These are phyloP conservation scores for Camellia lanceoleosa DNA, from an alignment of 148 eudicot species.

Conservation along the genomic window DNA sequence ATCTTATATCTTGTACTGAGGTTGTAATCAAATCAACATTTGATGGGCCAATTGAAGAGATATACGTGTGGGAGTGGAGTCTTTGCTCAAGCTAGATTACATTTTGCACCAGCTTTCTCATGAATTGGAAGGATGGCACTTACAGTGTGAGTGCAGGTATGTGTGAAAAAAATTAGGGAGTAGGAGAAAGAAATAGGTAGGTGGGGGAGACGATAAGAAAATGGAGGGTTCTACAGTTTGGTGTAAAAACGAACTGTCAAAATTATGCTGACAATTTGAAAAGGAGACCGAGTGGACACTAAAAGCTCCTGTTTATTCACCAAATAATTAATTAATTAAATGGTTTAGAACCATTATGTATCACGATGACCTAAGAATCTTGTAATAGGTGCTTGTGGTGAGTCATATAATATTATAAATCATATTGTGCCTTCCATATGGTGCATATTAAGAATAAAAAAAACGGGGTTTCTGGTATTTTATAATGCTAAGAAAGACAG, in stretches of 20 bases:
- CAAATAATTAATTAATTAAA: neutral
- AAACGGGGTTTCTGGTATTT: neutral
- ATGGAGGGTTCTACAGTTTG: neutral
- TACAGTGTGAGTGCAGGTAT: neutral
- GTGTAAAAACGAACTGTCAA: neutral
- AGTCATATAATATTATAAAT: neutral
- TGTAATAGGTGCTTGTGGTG: neutral
- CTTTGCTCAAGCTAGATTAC: conserved; percentile 6
- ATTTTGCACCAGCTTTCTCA: neutral
- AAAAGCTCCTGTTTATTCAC: neutral
- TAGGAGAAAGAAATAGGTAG: neutral
- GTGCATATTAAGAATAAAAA: neutral
- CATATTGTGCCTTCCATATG: neutral
- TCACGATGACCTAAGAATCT: neutral
- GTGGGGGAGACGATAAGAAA: neutral
- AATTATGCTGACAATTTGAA: neutral
- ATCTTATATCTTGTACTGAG: neutral
- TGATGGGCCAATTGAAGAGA: neutral
- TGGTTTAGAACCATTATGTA: neutral
- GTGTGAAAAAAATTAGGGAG: neutral
- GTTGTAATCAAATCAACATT: neutral
- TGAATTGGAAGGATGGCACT: neutral
- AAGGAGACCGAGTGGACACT: neutral
- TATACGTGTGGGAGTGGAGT: neutral
- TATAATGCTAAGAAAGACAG: neutral